phyloP scores from a whole-genome alignment of 192 early-diverging fungal species.

The Allomyces javanicus region DNA sequence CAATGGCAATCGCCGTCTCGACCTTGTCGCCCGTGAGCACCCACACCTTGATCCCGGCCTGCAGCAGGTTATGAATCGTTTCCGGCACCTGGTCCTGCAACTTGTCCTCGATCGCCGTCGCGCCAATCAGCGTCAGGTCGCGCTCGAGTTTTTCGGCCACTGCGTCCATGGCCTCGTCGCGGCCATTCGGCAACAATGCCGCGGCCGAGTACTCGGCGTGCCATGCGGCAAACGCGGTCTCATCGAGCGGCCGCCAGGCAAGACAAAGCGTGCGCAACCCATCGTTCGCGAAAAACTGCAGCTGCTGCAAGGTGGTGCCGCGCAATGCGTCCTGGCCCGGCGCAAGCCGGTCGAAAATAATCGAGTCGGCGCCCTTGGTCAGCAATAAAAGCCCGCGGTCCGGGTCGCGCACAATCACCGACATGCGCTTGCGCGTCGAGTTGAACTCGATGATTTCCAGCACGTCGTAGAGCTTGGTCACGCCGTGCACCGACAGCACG shows the following conservation, averaged over 20 bases:
- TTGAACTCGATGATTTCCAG: constrained; percentile 75
- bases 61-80: constrained; percentile 59
- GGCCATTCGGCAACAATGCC: constrained; percentile 43
- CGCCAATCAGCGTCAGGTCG: constrained; percentile 62
- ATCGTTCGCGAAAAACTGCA: constrained; percentile 64
- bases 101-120: constrained; percentile 96
- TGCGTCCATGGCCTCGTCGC: constrained; percentile 61
- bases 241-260: constrained; percentile 48
- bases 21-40: constrained; percentile 94
- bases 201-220: constrained; percentile 51
- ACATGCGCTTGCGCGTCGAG: constrained; percentile 91
- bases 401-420: constrained; percentile 58
- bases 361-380: constrained; percentile 87
- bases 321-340: constrained; percentile 46
- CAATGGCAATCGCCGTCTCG: constrained; percentile 96
- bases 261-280: constrained; percentile 77
- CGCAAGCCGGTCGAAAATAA: constrained; percentile 69
- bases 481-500: constrained; percentile 50
- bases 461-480: constrained; percentile 38
- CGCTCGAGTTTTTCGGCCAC: constrained; percentile 63
- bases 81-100: constrained; percentile 95
- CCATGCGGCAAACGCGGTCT: constrained; percentile 54
- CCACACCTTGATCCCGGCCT: constrained; percentile 88
- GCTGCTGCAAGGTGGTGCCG: constrained; percentile 48
- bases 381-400: constrained; percentile 57